Conservation (phyloP, 2,329 filamentous ascomycete genomes). For the Annulohypoxylon truncatum region DNA sequence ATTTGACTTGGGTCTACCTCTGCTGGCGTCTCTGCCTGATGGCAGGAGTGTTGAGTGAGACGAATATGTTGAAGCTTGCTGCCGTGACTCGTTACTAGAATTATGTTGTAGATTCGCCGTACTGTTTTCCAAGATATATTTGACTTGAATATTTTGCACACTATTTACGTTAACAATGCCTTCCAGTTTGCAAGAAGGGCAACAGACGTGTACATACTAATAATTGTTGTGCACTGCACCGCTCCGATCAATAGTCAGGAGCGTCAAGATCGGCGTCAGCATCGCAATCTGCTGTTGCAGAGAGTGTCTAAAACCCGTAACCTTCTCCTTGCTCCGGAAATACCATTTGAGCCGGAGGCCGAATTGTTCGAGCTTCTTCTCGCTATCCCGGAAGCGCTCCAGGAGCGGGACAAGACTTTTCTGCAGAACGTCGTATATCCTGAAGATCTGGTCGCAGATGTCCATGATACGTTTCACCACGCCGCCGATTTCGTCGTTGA, state of each 20-base stretch:
- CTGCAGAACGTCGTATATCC: background rate
- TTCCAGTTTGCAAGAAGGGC: too few species aligned
- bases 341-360: constrained; percentile 4
- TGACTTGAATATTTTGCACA: background rate
- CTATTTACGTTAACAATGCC: background rate
- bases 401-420: background rate
- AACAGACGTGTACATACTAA: background rate
- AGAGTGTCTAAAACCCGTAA: background rate
- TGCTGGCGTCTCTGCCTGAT: background rate
- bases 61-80: background rate
- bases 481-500: background rate
- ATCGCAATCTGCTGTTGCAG: background rate
- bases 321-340: constrained; percentile 1
- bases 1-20: background rate
- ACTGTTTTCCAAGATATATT: background rate
- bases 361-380: constrained; percentile 1
- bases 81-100: background rate
- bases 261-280: background rate
- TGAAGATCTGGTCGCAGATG: background rate
- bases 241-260: background rate
- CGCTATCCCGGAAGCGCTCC: background rate
- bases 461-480: background rate
- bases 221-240: background rate
- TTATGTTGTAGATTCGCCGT: background rate
- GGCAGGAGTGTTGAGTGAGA: background rate